Percentiles rank a stretch among this genome's conserved stretches.
Conservation (phyloP, 176 grass and related monocot species). For the Microstegium vimineum region DNA sequence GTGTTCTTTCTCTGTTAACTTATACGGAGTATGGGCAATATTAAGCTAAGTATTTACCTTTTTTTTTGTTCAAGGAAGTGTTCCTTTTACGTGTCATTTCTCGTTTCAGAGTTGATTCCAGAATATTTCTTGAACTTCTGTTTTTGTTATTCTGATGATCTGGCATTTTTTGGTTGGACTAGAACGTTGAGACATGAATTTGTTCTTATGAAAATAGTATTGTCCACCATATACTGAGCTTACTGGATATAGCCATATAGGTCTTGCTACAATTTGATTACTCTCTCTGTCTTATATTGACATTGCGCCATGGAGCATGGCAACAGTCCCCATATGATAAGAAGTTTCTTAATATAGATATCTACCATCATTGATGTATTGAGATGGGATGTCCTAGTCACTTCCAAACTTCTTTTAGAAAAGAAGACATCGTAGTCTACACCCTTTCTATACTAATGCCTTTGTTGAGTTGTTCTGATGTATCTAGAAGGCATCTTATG, state of each 20-base stretch:
- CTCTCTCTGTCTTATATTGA: not conserved
- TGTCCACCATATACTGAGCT: not conserved
- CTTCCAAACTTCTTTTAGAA: not conserved
- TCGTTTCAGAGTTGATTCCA: not conserved
- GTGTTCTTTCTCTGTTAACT: slow-evolving; percentile 13
- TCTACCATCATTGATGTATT: not conserved
- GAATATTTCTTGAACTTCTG: not conserved
- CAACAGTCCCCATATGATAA: not conserved
- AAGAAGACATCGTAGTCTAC: not conserved
- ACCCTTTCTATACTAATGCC: not conserved
- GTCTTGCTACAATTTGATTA: not conserved
- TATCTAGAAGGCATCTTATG: slow-evolving; percentile 4
- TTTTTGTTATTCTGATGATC: not conserved
- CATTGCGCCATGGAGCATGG: not conserved
- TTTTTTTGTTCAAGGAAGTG: not conserved
- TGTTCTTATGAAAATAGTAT: not conserved
- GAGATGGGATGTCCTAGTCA: not conserved
- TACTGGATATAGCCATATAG: not conserved
- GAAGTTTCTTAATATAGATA: not conserved
- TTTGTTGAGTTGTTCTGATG: slow-evolving; percentile 1
- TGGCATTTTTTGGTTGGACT: not conserved
- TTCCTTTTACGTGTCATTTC: not conserved
- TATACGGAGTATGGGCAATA: not conserved
- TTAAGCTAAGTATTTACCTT: not conserved
- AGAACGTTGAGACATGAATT: not conserved